A percentile compares a stretch with the other conserved stretches of the same genome.
Conservation (phyloP, 345 rosid species). For the Gynandropsis gynandra region DNA sequence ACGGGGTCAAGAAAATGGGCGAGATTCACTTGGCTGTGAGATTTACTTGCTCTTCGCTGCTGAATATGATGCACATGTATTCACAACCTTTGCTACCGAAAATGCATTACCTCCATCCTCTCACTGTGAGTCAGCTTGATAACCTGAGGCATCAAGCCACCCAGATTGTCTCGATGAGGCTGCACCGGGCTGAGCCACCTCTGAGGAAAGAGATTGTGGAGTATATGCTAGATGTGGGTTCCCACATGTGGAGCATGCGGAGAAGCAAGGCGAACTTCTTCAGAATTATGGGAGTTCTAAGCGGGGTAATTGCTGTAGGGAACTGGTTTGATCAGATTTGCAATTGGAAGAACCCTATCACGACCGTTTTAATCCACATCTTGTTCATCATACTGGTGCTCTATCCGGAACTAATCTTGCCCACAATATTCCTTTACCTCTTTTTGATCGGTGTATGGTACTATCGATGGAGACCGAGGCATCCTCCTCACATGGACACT, state of each 20-base stretch:
- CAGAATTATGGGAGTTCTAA: slow-evolving; percentile 71
- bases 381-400: slow-evolving; percentile 77
- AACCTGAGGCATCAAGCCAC: slow-evolving; percentile 87
- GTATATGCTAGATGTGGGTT: slow-evolving; percentile 89
- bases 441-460: slow-evolving; percentile 93
- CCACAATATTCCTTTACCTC: slow-evolving; percentile 81
- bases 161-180: slow-evolving; percentile 72
- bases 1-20: slow-evolving; percentile 90
- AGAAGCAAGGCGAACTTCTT: slow-evolving; percentile 95
- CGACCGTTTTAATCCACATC: slow-evolving; percentile 78
- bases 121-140: slow-evolving; percentile 84
- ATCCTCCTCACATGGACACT: slow-evolving; percentile 97
- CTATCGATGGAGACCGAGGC: slow-evolving; percentile 88
- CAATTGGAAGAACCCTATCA: slow-evolving; percentile 84
- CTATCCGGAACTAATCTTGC: slow-evolving; percentile 82
- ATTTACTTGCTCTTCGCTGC: slow-evolving; percentile 75
- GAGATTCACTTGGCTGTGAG: slow-evolving; percentile 90
- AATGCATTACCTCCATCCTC: slow-evolving; percentile 86
- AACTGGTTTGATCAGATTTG: slow-evolving; percentile 95
- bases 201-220: slow-evolving; percentile 86
- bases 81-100: slow-evolving; percentile 72
- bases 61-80: slow-evolving; percentile 93
- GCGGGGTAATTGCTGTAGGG: slow-evolving; percentile 77
- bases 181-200: slow-evolving; percentile 83
- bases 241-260: slow-evolving; percentile 99